These are phyloP conservation scores for Oemleria cerasiformis DNA, from an alignment of 306 rosid genomes.

Conservation along the genomic window DNA sequence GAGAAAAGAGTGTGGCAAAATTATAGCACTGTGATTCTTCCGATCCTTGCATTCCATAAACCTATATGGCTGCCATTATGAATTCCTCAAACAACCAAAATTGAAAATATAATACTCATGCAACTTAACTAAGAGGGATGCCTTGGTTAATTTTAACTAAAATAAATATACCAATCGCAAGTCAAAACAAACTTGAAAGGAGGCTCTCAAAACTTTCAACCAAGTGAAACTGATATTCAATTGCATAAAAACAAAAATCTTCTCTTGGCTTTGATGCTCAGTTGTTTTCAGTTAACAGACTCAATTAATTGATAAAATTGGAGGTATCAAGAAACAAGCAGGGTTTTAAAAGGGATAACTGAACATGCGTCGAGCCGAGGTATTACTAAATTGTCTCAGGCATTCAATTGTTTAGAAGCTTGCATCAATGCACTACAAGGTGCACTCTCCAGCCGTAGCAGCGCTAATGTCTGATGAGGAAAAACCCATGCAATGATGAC, in stretches of 20 bases:
- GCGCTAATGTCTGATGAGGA: neutral
- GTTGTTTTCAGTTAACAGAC: constrained; percentile 14
- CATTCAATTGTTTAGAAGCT: neutral
- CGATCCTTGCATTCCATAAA: constrained; percentile 98
- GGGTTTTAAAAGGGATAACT: neutral
- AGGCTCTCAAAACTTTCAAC: neutral
- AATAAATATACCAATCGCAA: neutral
- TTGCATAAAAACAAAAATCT: neutral
- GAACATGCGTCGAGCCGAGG: neutral
- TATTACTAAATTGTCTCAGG: neutral
- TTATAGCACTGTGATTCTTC: constrained; percentile 66
- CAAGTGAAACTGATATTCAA: neutral
- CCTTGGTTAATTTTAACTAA: neutral
- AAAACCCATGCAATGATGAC: neutral
- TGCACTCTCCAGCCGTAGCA: neutral
- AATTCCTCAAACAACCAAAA: constrained; percentile 20
- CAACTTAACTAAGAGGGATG: neutral
- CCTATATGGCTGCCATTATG: constrained; percentile 46
- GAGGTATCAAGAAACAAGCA: neutral
- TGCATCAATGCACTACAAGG: neutral
- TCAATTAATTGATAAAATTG: neutral
- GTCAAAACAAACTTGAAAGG: neutral
- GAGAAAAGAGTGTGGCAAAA: constrained; percentile 78
- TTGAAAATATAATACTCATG: neutral
- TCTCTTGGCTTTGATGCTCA: constrained; percentile 8